Conservation (phyloP, 306 rosid species). For the Dalbergia oliveri region DNA sequence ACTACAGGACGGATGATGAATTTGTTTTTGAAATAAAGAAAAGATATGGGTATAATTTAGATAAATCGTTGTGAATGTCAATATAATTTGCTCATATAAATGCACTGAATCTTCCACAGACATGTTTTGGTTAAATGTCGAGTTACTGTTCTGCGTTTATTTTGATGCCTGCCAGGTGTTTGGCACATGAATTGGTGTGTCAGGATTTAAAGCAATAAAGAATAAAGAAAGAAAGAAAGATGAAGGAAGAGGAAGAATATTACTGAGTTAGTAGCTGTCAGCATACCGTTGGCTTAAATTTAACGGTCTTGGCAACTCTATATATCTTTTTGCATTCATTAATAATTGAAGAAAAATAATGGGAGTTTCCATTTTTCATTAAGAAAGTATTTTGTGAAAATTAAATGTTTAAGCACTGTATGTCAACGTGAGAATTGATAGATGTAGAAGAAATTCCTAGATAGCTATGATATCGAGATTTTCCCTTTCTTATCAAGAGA, state of each 20-base stretch:
- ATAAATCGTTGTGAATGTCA: neutral
- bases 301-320: no score
- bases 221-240: neutral
- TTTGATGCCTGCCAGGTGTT: conserved; percentile 22
- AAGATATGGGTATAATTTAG: neutral
- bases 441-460: no score
- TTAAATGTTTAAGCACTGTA: no score
- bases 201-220: conserved; percentile 21
- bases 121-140: neutral
- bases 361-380: no score
- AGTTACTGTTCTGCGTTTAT: neutral
- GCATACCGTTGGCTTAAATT: neutral
- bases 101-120: neutral
- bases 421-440: no score
- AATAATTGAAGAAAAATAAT: no score
- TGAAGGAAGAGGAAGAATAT: conserved; percentile 3
- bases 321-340: no score
- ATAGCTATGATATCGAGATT: no score
- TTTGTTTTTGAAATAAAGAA: neutral
- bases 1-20: no score
- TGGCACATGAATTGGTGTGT: conserved; percentile 29
- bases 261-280: neutral
- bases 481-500: no score
- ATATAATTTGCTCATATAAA: neutral
- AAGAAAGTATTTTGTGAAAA: no score